phyloP scores from a whole-genome alignment of 352 stramenopile genomes.

The Pythium coloratum region DNA sequence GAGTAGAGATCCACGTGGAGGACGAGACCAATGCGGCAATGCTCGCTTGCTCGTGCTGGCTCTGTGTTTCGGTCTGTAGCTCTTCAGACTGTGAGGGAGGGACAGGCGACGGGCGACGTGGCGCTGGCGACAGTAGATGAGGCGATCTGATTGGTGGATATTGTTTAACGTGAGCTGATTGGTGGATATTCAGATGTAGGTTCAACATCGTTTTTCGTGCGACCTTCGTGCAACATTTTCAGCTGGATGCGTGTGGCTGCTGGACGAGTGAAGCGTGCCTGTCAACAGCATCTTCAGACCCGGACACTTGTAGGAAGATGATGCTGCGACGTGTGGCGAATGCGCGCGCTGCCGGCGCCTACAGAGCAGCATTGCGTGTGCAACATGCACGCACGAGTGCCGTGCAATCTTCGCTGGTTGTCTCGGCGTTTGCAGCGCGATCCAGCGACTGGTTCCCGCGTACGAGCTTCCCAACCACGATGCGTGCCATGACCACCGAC shows the following conservation, averaged over 20 bases:
- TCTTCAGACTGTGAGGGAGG: neutral
- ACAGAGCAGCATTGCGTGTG: neutral
- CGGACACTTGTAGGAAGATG: neutral
- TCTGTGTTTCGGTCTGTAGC: neutral
- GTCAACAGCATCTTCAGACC: neutral
- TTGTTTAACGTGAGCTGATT: conserved; percentile 11
- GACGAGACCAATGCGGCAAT: neutral
- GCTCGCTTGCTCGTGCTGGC: neutral
- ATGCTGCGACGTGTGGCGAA: conserved; percentile 5
- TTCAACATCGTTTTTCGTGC: conserved; percentile 12
- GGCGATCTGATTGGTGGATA: conserved; percentile 11
- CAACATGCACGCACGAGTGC: neutral
- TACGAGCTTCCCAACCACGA: neutral
- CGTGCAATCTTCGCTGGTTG: neutral
- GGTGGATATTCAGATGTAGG: conserved; percentile 4
- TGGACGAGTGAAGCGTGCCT: neutral
- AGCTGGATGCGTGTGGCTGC: conserved; percentile 5
- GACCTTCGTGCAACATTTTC: conserved; percentile 20
- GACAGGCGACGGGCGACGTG: conserved; percentile 5
- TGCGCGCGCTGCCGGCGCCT: neutral
- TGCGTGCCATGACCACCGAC: neutral
- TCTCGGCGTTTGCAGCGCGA: neutral
- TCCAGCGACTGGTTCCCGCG: neutral
- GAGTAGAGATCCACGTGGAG: neutral
- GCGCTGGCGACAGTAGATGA: conserved; percentile 11